Conservation (phyloP, 768 basidiomycete species). For the Lepiota venenata region DNA sequence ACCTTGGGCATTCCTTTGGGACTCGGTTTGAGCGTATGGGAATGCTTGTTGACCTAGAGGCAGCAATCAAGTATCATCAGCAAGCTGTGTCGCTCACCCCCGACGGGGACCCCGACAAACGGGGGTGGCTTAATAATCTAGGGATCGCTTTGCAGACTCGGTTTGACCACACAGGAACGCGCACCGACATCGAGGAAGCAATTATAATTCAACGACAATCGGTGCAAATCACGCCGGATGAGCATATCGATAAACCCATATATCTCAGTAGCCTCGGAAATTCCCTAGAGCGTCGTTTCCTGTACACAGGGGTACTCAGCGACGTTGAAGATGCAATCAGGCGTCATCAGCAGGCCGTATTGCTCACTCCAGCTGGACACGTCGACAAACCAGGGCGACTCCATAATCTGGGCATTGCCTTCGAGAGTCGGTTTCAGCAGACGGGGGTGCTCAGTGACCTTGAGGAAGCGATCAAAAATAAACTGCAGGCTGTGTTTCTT, state of each 20-base stretch:
- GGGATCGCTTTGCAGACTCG: neutral
- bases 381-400: neutral
- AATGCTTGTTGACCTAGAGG: neutral
- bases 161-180: neutral
- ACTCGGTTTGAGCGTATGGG: neutral
- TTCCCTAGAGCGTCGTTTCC: constrained; percentile 16
- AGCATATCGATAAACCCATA: neutral
- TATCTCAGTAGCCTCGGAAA: neutral
- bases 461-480: neutral
- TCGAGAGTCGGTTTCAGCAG: neutral
- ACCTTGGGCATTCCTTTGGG: neutral
- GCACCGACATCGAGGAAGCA: neutral
- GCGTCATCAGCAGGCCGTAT: neutral
- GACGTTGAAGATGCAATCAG: constrained; percentile 21
- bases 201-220: neutral
- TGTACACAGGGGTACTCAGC: constrained; percentile 10
- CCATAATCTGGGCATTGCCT: neutral
- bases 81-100: neutral
- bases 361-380: neutral
- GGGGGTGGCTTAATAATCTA: neutral
- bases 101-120: neutral
- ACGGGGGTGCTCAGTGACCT: neutral
- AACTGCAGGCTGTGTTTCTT: neutral
- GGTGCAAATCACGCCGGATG: neutral
- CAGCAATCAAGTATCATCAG: neutral